These are phyloP conservation scores for Kodamaea sp. DNA, from an alignment of 1,139 yeast species.

Conservation along the genomic window DNA sequence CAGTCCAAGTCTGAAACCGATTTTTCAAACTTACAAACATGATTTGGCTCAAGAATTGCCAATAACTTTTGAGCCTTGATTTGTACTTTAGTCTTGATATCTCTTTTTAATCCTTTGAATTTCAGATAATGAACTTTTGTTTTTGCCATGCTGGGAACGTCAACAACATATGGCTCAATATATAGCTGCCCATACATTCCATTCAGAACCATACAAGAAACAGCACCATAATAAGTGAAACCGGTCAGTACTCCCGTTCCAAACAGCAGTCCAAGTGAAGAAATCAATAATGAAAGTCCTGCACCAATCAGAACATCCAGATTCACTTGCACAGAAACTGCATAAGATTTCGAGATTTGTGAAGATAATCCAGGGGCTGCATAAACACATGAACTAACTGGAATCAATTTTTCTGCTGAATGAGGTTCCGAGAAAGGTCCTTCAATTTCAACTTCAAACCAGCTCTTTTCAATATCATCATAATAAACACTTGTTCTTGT, in stretches of 20 bases:
- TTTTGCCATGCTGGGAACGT: constrained; percentile 3
- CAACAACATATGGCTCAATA: constrained; percentile 6
- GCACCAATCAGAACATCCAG: too few species aligned
- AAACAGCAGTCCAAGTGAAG: too few species aligned
- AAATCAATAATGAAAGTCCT: too few species aligned
- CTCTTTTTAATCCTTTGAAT: too few species aligned
- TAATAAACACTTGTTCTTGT: constrained; percentile 2
- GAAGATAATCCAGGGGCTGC: constrained; percentile 3
- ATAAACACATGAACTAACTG: constrained; percentile 7
- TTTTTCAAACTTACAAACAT: constrained; percentile 5
- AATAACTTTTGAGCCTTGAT: constrained; percentile 1
- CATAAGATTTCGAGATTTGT: not conserved
- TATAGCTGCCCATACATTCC: constrained; percentile 7
- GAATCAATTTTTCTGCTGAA: constrained; percentile 4
- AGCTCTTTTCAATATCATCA: not conserved
- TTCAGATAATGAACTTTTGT: not conserved
- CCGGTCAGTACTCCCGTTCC: too few species aligned
- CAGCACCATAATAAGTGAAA: constrained; percentile 1
- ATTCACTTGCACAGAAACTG: constrained; percentile 1
- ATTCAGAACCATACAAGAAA: constrained; percentile 3
- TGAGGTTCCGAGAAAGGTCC: not conserved
- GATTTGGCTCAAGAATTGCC: constrained; percentile 7
- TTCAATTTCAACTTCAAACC: constrained; percentile 2
- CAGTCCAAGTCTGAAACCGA: constrained; percentile 5
- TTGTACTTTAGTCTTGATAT: too few species aligned